Base-by-base conservation (phyloP, 306 rosid species). In the Sophora flavescens region DNA sequence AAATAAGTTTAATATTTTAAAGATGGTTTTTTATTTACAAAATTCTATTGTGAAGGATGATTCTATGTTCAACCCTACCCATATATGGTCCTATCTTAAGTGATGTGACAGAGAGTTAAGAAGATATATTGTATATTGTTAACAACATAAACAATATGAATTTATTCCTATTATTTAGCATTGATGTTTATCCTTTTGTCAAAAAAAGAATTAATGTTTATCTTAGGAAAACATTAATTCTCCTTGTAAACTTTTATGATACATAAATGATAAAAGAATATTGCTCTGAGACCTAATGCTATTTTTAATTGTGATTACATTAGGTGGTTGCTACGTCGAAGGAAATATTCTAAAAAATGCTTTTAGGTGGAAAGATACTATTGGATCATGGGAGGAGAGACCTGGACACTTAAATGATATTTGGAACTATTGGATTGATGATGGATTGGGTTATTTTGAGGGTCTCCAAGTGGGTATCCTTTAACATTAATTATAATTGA, bases 401-500 rank as follows among this genome's bases (percentile, higher is more conserved):
- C 91, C 93, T 45, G 93, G 96, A 14, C 93, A 90, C 86, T 90
- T 88, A 14, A 89, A 89, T 56, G 96, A 90, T 82, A 89, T 88
- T 64, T 90, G 96, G 96, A 79, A 58, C 72, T 90, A 88, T 78
- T 90, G 93, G 96, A 90, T 91, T 16, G 96, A 90, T 28, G 96
- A 90, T 83, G 96, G 93, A 8, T 82, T 90, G 44, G 96, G 96
- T 73, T 85, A 88, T 80, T 87, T 83, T 33, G 96, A 90, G 86
- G 84, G 85, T 82, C 91, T 90, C 35, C 96, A 88, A 84, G 93
- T 88, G 58, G 5, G 87, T 57, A 36, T 53, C 16, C 56, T 52
- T 56, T 72, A 22, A 8, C 28, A 8, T 22, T 22, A 22, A 3
- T 63, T 42, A 6, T 48, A 33, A 2, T 3, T 26, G 6, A 14